Base-by-base conservation (phyloP, 2,329 filamentous ascomycete genomes). In the Elsinoe ampelina region DNA sequence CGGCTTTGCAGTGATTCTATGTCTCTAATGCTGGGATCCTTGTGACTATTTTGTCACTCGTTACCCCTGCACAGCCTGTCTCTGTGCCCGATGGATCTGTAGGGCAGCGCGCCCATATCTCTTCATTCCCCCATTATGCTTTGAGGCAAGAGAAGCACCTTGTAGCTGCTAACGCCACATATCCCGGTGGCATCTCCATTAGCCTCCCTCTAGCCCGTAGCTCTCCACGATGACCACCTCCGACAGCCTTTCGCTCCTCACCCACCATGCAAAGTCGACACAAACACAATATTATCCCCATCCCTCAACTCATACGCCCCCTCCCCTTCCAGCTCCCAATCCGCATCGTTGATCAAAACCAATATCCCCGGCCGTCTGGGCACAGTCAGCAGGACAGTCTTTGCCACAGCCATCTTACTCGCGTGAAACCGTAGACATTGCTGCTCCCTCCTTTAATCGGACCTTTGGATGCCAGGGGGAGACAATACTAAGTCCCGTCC, bases 281-380 rank as follows among this genome's bases (percentile, higher is more conserved):
- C 91, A 73, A 98, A 98, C 62, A 97, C 77, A 64, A 98, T 87
- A 68, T 87, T 92, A 74, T 98, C 93, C 58, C 84, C 81, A 60
- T 77, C 72, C 72, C 92, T 84, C 58, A 98, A 74, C 72, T 90
- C 85, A 68, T 97, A 97, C 62, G 83, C 80, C 68, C 93, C 90
- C 72, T 97, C 92, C 15, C 91, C 93, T 72, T 97, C 93, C 11
- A 98, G 81, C 71, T 97, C 93, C 93, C 93, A 98, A 71, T 98
- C 93, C 22, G 90, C 89, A 65, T 98, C 93, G 69, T 98, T 98
- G 71, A 98, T 95, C 58, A 98, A 79, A 26, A 96, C 92, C 42
- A 98, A 81, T 70, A 98, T 95, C 2, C 93, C 93, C 4, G 93
- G 93, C 55, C 93, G 90, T 59, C 92, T 97, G 57, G 22, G 68